Evolutionary conservation across 208 protist genomes (phyloP).

Genomic region (Spongospora subterranea): DNA sequence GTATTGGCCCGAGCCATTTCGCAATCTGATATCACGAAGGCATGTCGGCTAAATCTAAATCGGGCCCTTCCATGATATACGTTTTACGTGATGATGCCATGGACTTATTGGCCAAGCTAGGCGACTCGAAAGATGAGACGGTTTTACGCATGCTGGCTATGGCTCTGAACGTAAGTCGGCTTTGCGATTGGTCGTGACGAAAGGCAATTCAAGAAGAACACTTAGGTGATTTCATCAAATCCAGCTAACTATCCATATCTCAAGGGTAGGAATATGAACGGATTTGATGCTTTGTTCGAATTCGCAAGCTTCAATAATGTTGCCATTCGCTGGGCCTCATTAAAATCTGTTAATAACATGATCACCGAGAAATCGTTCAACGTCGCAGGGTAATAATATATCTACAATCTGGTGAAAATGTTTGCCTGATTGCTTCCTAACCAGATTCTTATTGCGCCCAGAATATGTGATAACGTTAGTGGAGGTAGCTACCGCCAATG

Average conservation of each 20-base stretch:
- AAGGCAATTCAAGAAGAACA: background rate
- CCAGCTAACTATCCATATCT: slow-evolving; percentile 1
- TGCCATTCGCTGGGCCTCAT: slow-evolving; percentile 30
- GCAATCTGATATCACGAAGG: background rate
- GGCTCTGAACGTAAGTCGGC: slow-evolving; percentile 22
- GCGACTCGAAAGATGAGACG: background rate
- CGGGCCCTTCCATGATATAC: slow-evolving; percentile 18
- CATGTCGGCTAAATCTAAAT: slow-evolving; percentile 21
- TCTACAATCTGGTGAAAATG: background rate
- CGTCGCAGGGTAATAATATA: background rate
- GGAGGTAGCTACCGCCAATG: slow-evolving; percentile 5
- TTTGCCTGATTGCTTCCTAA: background rate
- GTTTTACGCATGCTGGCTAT: slow-evolving; percentile 41
- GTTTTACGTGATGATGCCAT: slow-evolving; percentile 38
- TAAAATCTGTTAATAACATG: slow-evolving; percentile 56
- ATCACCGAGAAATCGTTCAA: slow-evolving; percentile 52
- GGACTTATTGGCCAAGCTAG: slow-evolving; percentile 42
- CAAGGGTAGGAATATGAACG: slow-evolving; percentile 18
- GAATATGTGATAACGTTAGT: slow-evolving; percentile 23
- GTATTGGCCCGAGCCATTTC: background rate
- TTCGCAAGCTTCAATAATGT: slow-evolving; percentile 42
- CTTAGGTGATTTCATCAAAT: slow-evolving; percentile 16
- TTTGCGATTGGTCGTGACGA: background rate
- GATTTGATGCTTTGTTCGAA: slow-evolving; percentile 33
- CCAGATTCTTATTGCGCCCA: background rate